phyloP scores from a whole-genome alignment of 371 early-diverging fungal genomes.

The Massospora cicadina region DNA sequence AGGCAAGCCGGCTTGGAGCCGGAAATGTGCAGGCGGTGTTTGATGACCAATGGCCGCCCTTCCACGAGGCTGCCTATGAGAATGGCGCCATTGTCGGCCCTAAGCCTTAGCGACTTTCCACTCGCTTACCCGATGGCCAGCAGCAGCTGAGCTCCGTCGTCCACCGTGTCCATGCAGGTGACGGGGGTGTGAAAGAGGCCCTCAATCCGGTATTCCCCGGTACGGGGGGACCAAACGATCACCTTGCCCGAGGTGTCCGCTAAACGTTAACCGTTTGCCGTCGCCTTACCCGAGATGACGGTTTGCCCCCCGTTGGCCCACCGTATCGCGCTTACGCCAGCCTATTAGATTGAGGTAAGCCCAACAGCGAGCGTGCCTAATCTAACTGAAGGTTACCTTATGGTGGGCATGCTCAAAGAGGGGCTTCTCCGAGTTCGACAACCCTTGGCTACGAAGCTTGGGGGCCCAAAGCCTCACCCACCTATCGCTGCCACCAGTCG shows the following conservation, averaged over 20 bases:
- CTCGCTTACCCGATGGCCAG: background rate
- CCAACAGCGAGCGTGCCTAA: background rate
- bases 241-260: background rate
- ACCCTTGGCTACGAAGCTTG: background rate
- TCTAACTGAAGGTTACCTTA: background rate
- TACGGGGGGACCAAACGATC: background rate
- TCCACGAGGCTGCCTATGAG: background rate
- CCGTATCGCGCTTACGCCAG: background rate
- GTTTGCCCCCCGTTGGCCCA: background rate
- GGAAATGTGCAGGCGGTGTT: background rate
- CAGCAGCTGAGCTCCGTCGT: background rate
- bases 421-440: background rate
- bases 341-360: too few species aligned
- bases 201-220: background rate
- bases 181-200: background rate
- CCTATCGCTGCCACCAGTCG: background rate
- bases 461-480: background rate
- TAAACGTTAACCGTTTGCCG: background rate
- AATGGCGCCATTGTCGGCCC: background rate
- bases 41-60: background rate
- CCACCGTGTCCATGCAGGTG: background rate
- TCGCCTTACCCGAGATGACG: background rate
- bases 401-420: background rate
- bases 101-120: too few species aligned
- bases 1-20: background rate